Conservation (phyloP, 2,329 filamentous ascomycete genomes). For the Cytospora mali region DNA sequence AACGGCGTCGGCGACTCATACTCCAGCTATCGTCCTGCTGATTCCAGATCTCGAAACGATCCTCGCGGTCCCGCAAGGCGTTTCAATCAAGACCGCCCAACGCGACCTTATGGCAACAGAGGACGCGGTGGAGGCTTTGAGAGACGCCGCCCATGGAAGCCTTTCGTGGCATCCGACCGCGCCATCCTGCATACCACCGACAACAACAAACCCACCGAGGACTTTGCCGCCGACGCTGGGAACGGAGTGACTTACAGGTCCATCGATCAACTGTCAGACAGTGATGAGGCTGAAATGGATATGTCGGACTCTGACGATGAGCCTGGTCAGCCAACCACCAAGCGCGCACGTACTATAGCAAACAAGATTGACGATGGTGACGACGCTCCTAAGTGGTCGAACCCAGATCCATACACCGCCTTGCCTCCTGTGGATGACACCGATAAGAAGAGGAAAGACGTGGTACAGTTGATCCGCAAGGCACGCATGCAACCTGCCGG, state of each 20-base stretch:
- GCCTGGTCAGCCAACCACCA: conserved; percentile 43
- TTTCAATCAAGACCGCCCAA: not conserved
- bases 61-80: conserved; percentile 23
- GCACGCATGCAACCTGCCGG: conserved; percentile 67
- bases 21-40: conserved; percentile 39
- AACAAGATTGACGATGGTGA: conserved; percentile 43
- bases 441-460: conserved; percentile 75
- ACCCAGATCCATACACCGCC: conserved; percentile 90
- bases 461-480: conserved; percentile 90
- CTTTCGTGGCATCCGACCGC: conserved; percentile 49
- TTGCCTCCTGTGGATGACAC: conserved; percentile 73
- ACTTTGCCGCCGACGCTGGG: conserved; percentile 46
- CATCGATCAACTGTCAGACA: conserved; percentile 62
- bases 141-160: conserved; percentile 25
- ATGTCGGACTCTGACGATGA: conserved; percentile 55
- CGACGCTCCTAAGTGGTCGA: conserved; percentile 81
- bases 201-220: conserved; percentile 46
- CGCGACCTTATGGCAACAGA: not conserved
- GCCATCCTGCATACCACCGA: conserved; percentile 51
- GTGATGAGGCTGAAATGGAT: conserved; percentile 66
- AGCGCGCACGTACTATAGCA: conserved; percentile 42
- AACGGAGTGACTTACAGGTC: conserved; percentile 55
- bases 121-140: conserved; percentile 16
- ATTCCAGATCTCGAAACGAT: conserved; percentile 22
- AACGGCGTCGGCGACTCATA: conserved; percentile 46